Evolutionary conservation across 192 early-diverging fungal species (phyloP).

Genomic region (Linnemannia schmuckeri): DNA sequence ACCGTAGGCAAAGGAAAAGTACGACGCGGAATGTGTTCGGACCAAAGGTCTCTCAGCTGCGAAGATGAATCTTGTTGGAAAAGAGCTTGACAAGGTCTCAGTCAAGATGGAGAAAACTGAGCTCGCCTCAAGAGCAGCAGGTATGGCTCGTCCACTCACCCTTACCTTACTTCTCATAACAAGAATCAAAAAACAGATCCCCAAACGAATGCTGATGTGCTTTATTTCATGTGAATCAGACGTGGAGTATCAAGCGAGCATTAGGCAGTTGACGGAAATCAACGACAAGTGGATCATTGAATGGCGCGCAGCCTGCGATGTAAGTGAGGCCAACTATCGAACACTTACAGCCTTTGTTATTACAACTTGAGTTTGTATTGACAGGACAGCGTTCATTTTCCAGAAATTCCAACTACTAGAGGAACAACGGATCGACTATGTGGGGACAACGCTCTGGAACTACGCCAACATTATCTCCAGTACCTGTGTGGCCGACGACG

Average conservation of each 20-base stretch:
- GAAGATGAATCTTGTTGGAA: constrained; percentile 54
- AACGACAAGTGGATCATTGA: constrained; percentile 66
- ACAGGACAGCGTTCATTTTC: neutral
- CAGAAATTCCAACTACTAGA: constrained; percentile 77
- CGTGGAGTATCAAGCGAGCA: constrained; percentile 66
- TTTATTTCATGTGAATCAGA: constrained; percentile 34
- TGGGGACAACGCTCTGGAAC: constrained; percentile 74
- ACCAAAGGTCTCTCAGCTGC: constrained; percentile 46
- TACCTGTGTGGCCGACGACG: constrained; percentile 77
- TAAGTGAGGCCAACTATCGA: constrained; percentile 27
- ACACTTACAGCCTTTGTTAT: neutral
- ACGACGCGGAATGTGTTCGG: constrained; percentile 58
- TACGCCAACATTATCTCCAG: constrained; percentile 83
- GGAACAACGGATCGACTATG: constrained; percentile 79
- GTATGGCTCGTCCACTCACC: constrained; percentile 15
- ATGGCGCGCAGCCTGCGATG: constrained; percentile 69
- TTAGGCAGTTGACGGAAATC: constrained; percentile 58
- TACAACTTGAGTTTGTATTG: neutral
- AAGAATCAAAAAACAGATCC: neutral
- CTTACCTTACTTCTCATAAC: neutral
- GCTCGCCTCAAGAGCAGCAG: constrained; percentile 49
- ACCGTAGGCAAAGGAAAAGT: constrained; percentile 59
- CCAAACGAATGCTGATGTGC: neutral
- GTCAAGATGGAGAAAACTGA: constrained; percentile 61
- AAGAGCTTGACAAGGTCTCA: constrained; percentile 56